Evolutionary conservation across 2,329 filamentous ascomycete species (phyloP).

Genomic region (Sphaerulina populicola): DNA sequence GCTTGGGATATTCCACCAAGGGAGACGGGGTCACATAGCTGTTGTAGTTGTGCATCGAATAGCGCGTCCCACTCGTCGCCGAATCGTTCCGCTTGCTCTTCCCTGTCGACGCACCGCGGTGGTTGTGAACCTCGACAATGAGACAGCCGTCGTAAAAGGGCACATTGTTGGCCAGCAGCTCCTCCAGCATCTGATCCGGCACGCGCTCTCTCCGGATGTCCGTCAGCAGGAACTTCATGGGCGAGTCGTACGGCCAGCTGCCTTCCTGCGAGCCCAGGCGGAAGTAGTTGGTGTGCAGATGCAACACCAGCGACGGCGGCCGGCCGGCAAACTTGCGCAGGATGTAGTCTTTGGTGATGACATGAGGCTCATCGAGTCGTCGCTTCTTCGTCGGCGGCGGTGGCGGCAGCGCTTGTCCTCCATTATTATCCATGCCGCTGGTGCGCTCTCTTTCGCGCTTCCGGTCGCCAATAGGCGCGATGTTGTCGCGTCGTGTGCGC

Average conservation of each 20-base stretch:
- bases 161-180: conserved; percentile 63
- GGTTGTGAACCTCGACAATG: conserved; percentile 89
- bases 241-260: conserved; percentile 83
- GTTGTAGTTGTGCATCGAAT: conserved; percentile 89
- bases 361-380: conserved; percentile 36
- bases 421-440: conserved; percentile 22
- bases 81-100: conserved; percentile 38
- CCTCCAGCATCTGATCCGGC: conserved; percentile 79
- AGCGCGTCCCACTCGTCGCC: conserved; percentile 51
- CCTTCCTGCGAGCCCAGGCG: conserved; percentile 90
- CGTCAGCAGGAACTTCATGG: conserved; percentile 74
- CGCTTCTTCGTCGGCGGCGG: conserved; percentile 19
- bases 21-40: conserved; percentile 83
- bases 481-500: conserved; percentile 35
- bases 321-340: conserved; percentile 67
- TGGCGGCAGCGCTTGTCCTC: conserved; percentile 13
- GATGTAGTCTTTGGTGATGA: conserved; percentile 67
- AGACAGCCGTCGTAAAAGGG: conserved; percentile 88
- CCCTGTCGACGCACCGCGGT: conserved; percentile 56
- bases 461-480: conserved; percentile 12
- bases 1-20: conserved; percentile 60
- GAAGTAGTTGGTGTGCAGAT: conserved; percentile 78
- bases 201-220: conserved; percentile 69
- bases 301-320: conserved; percentile 75
- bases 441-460: conserved; percentile 5